Evolutionary conservation across 805 yeast species (phyloP).

Genomic region (Candida berthetii): DNA sequence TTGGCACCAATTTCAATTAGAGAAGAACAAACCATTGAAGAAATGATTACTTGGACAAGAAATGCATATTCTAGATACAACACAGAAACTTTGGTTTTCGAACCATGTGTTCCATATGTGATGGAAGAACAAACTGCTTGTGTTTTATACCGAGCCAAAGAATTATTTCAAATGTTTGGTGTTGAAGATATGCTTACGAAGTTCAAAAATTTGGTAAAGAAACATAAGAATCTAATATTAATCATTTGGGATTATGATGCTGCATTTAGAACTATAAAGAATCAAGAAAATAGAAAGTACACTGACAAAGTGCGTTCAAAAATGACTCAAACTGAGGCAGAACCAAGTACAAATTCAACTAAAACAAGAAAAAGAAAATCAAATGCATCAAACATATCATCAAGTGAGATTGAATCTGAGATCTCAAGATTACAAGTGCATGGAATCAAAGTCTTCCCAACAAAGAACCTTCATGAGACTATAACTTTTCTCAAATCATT

Average conservation of each 20-base stretch:
- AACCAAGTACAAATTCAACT: background rate
- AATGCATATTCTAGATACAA: constrained; percentile 43
- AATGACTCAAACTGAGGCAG: constrained; percentile 8
- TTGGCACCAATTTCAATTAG: constrained; percentile 20
- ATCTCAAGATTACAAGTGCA: constrained; percentile 40
- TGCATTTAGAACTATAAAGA: constrained; percentile 35
- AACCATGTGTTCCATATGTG: constrained; percentile 40
- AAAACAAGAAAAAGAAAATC: constrained; percentile 2
- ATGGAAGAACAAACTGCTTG: constrained; percentile 36
- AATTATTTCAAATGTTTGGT: constrained; percentile 30
- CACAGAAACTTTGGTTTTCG: constrained; percentile 39
- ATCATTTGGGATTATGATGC: constrained; percentile 45
- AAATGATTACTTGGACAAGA: constrained; percentile 43
- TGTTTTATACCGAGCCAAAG: constrained; percentile 40
- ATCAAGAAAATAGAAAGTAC: constrained; percentile 39
- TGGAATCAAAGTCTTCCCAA: constrained; percentile 44
- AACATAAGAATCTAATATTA: constrained; percentile 29
- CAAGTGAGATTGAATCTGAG: constrained; percentile 27
- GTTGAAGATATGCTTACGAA: constrained; percentile 18
- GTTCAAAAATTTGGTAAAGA: constrained; percentile 16
- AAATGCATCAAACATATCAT: constrained; percentile 3
- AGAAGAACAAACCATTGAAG: constrained; percentile 20
- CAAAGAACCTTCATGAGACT: constrained; percentile 39
- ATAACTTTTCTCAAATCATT: constrained; percentile 49
- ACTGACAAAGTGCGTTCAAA: constrained; percentile 28